Base-by-base conservation (phyloP, 208 protist genomes). In the Leishmania lainsoni region DNA sequence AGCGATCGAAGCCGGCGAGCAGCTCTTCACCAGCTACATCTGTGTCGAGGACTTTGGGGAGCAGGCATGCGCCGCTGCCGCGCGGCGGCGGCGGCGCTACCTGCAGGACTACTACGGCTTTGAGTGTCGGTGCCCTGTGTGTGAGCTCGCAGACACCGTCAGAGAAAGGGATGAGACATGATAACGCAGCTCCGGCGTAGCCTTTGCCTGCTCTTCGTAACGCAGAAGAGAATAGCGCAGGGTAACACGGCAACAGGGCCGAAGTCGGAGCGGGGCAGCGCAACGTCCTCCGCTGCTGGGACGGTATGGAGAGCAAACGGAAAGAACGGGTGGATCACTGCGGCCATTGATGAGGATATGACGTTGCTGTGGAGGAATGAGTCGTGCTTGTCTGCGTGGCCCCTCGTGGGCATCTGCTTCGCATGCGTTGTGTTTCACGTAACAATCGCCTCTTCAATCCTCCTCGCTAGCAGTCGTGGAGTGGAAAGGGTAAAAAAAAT, bases 21-120 rank as follows among this genome's bases (percentile, higher is more conserved):
- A 93, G 76, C 68, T 91, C 73, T 76, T 87, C 35, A 88, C 86
- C 4, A 91, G 87, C 45, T 93, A 91, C 79, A 87, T 91, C 78
- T 82, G 86, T 32, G 58, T 90, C 5, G 73, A 63, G 5, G 68
- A 79, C 16, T 85, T 86, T 75, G 77, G 49, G 12, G 71, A 70
- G 9, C 51, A 6, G 0, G 9, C 32, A 5, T 29, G 29, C 12
- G 72, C 49, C 1, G 79, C 79, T 22, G 81, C 75, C 9, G 66
- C 51, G n/a, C 35, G 26, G 45, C 71, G 80, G 5, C 86, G 82
- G 52, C 75, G 71, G 58, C 75, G 63, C 12, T 87, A 84, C 72
- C 42, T 93, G 48, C 39, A 82, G 61, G 16, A 54, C 6, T 73
- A 89, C 58, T 93, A 93, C 69, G 90, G 90, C 9, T 93, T 93